These are phyloP conservation scores for Piromyces finnis DNA, from an alignment of 192 early-diverging fungal species.

Conservation along the genomic window DNA sequence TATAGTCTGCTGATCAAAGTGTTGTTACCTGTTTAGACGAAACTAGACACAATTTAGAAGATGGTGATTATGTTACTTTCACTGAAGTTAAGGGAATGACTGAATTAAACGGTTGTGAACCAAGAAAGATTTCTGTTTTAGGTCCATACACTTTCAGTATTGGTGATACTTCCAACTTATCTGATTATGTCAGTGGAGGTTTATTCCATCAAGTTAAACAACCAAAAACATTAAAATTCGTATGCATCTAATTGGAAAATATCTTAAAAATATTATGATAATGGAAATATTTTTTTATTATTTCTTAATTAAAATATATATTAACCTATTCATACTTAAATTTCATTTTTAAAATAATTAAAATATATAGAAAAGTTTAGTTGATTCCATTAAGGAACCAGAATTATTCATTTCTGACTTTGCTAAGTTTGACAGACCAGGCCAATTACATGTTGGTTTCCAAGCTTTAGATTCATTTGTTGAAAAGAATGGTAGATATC, in stretches of 20 bases:
- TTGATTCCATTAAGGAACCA: constrained; percentile 57
- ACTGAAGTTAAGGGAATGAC: constrained; percentile 84
- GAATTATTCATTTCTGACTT: constrained; percentile 81
- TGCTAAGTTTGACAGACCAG: constrained; percentile 95
- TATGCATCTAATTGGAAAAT: constrained; percentile 15
- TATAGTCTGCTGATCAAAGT: constrained; percentile 47
- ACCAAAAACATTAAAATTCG: constrained; percentile 69
- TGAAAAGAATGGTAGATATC: constrained; percentile 46
- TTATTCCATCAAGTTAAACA: constrained; percentile 92
- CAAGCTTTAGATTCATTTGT: constrained; percentile 77
- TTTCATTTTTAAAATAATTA: background rate
- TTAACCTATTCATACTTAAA: no score
- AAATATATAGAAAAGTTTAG: constrained; percentile 35
- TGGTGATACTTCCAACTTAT: constrained; percentile 65
- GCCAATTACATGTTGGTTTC: constrained; percentile 81
- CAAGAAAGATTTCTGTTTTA: constrained; percentile 68
- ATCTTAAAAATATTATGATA: no score
- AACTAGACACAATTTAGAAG: constrained; percentile 90
- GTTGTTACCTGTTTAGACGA: constrained; percentile 93
- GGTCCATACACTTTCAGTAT: constrained; percentile 95
- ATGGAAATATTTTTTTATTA: no score
- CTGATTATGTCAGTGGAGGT: constrained; percentile 64
- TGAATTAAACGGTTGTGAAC: constrained; percentile 60
- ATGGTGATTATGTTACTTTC: constrained; percentile 91
- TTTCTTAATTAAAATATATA: no score